A percentile compares a stretch with the other conserved stretches of the same genome.
These are phyloP conservation scores for Leccinum angustisporum DNA, from an alignment of 1,284 basidiomycete species.

Conservation along the genomic window DNA sequence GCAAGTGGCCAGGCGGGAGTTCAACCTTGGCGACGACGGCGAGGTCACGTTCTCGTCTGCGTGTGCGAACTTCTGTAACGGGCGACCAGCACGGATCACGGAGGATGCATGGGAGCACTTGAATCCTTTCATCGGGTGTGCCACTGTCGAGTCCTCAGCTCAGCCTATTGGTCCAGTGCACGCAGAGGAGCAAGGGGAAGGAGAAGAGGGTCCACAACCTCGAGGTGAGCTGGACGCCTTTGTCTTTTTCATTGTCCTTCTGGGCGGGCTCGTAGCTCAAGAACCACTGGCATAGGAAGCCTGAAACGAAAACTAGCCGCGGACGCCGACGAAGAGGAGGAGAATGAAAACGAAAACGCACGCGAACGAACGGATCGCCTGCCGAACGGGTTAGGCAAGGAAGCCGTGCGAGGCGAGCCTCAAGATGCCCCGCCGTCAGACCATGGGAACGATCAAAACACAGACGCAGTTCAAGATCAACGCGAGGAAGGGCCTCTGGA, in stretches of 20 bases:
- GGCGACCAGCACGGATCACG: conserved; percentile 24
- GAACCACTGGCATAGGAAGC: background rate
- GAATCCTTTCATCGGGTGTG: conserved; percentile 26
- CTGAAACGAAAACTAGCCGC: background rate
- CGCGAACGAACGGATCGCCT: background rate
- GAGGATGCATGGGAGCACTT: conserved; percentile 20
- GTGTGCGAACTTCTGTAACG: conserved; percentile 24
- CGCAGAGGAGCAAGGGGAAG: background rate
- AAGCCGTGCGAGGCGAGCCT: background rate
- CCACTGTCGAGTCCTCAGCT: conserved; percentile 13
- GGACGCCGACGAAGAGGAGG: background rate
- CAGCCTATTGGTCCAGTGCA: background rate
- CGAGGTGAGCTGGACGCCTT: conserved; percentile 7
- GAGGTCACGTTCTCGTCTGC: conserved; percentile 19
- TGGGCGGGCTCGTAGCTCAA: background rate
- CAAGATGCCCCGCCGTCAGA: conserved; percentile 2
- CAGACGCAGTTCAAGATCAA: background rate
- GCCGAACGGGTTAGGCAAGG: background rate
- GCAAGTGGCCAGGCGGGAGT: conserved; percentile 22
- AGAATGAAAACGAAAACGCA: background rate
- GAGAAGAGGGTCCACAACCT: background rate
- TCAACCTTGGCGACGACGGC: conserved; percentile 16
- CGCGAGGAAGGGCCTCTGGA: conserved; percentile 2
- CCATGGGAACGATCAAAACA: background rate
- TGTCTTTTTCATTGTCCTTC: background rate